Evolutionary conservation across 2,329 filamentous ascomycete genomes (phyloP).

Genomic region (Keithomyces neogunnii): DNA sequence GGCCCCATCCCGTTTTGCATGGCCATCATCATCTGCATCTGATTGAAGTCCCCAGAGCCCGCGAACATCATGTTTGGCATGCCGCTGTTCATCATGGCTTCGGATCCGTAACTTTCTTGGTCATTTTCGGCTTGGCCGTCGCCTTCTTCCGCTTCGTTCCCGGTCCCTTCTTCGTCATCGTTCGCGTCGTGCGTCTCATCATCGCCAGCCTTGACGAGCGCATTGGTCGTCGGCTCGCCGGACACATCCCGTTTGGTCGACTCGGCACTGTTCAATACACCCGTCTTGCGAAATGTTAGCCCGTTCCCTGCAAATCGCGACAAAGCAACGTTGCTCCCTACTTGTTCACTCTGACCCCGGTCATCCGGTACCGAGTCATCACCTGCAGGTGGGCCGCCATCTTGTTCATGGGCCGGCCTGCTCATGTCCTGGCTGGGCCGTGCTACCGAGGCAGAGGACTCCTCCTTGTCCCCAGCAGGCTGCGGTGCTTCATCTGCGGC

Average conservation of each 20-base stretch:
- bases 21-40: constrained; percentile 76
- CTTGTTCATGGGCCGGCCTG: not conserved
- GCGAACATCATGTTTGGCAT: constrained; percentile 51
- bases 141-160: constrained; percentile 11
- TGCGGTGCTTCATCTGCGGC: constrained; percentile 33
- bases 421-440: not conserved
- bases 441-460: not conserved
- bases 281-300: constrained; percentile 1
- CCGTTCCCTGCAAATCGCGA: not conserved
- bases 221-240: not conserved
- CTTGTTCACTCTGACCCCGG: not conserved
- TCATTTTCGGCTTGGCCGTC: constrained; percentile 18
- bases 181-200: not conserved
- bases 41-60: constrained; percentile 58
- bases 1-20: constrained; percentile 61
- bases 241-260: not conserved
- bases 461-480: constrained; percentile 9
- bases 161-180: not conserved
- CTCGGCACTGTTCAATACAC: not conserved
- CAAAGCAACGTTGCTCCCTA: not conserved
- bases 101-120: constrained; percentile 24
- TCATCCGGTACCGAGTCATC: not conserved
- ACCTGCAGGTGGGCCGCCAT: not conserved
- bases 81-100: constrained; percentile 30
- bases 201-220: not conserved